Conservation (phyloP, 306 rosid species). For the Dryas octopetala region DNA sequence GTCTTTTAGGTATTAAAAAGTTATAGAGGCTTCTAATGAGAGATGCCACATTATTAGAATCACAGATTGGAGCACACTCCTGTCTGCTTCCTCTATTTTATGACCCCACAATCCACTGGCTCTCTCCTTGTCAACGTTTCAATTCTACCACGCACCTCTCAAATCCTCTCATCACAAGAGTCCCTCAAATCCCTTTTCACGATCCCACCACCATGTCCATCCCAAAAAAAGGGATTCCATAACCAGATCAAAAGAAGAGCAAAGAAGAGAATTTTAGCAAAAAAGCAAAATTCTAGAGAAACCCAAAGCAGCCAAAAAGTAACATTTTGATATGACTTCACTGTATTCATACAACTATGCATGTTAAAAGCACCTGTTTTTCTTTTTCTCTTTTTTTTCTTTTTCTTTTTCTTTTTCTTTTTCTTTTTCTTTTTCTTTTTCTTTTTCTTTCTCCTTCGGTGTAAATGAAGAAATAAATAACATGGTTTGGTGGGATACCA, state of each 20-base stretch:
- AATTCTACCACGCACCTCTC: not conserved
- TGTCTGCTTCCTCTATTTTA: not conserved
- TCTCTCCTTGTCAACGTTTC: slow-evolving; percentile 5
- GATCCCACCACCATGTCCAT: slow-evolving; percentile 28
- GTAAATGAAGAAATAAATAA: slow-evolving; percentile 11
- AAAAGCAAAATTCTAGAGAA: slow-evolving; percentile 45
- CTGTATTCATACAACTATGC: slow-evolving; percentile 29
- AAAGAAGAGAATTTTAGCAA: slow-evolving; percentile 15
- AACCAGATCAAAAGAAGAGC: slow-evolving; percentile 15
- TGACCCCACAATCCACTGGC: slow-evolving; percentile 24
- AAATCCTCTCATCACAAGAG: slow-evolving; percentile 20
- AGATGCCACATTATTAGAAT: slow-evolving; percentile 5
- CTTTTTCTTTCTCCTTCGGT: not conserved
- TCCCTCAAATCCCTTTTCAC: slow-evolving; percentile 23
- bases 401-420: slow-evolving; percentile 6
- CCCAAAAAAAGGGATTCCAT: slow-evolving; percentile 19
- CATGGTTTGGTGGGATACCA: slow-evolving; percentile 23
- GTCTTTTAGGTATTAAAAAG: too few species aligned
- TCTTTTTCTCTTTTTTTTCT: not conserved
- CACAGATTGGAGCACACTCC: not conserved
- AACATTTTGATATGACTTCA: slow-evolving; percentile 31
- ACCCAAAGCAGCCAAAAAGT: slow-evolving; percentile 54
- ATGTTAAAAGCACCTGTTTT: not conserved
- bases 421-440: slow-evolving; percentile 4
- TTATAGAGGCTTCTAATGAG: not conserved